phyloP scores from a whole-genome alignment of 2,329 filamentous ascomycete genomes.

The Ophiobolus disseminans region DNA sequence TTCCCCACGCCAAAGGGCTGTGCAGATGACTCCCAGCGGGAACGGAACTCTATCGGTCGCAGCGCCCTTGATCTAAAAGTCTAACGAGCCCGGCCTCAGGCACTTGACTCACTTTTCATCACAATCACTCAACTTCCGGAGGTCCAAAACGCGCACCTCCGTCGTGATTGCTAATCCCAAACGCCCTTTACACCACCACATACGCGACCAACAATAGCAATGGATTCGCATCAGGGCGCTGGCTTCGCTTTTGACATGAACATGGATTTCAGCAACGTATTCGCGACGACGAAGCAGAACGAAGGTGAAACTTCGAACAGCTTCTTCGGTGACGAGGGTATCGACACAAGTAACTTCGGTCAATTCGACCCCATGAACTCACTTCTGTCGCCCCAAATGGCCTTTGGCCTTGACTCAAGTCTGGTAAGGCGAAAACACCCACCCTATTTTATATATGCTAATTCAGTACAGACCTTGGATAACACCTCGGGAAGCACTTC shows the following conservation, averaged over 20 bases:
- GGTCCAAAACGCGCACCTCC: constrained; percentile 19
- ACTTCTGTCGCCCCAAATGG: constrained; percentile 29
- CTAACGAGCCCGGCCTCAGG: constrained; percentile 35
- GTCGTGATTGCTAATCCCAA: constrained; percentile 28
- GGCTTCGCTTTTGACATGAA: constrained; percentile 41
- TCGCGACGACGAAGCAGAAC: constrained; percentile 38
- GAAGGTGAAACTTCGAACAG: constrained; percentile 41
- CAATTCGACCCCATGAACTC: too few species aligned
- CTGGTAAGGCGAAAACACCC: constrained; percentile 29
- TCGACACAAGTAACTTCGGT: constrained; percentile 37
- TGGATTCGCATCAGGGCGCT: constrained; percentile 35
- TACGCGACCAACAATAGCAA: constrained; percentile 19
- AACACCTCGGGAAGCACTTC: constrained; percentile 38
- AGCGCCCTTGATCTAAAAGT: constrained; percentile 37
- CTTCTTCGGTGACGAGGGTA: constrained; percentile 45
- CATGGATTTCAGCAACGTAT: constrained; percentile 41
- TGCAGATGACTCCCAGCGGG: constrained; percentile 23
- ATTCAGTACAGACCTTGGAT: constrained; percentile 34
- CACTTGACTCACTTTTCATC: constrained; percentile 37
- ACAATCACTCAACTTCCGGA: constrained; percentile 34
- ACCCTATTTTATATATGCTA: background rate
- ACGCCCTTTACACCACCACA: constrained; percentile 28
- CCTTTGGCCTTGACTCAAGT: constrained; percentile 35
- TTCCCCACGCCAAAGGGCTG: constrained; percentile 23
- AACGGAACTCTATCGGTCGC: constrained; percentile 10